A percentile compares a stretch with the other conserved stretches of the same genome.
phyloP scores from a whole-genome alignment of 75 land plant species.

The Adiantum capillusveneris region DNA sequence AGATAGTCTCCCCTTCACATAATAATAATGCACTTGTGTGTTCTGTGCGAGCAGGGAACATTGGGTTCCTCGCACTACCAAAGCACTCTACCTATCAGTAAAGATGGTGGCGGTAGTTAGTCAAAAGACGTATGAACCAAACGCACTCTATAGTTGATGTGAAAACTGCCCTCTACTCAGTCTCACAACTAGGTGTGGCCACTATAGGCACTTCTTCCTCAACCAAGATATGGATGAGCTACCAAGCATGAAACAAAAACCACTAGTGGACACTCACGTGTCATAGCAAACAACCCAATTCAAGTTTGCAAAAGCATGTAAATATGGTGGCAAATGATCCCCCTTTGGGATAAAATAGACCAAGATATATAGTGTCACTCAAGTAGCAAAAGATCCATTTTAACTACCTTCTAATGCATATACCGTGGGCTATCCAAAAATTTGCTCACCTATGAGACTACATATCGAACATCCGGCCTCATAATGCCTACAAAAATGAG shows the following conservation, averaged over 20 bases:
- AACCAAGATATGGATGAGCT: constrained; percentile 3
- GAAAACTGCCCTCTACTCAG: background rate
- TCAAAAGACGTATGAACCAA: background rate
- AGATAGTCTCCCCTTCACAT: background rate
- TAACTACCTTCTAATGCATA: background rate
- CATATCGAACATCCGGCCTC: too few relatives aligned
- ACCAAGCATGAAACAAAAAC: constrained; percentile 1
- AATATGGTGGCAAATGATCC: background rate
- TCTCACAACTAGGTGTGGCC: background rate
- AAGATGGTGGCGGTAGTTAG: constrained; percentile 4
- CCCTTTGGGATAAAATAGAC: background rate
- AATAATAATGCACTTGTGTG: constrained; percentile 4
- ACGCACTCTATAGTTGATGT: background rate
- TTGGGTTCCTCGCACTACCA: background rate
- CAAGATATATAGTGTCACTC: background rate
- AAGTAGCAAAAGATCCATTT: constrained; percentile 1
- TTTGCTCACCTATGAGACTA: too few relatives aligned
- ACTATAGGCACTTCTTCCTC: background rate
- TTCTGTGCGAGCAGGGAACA: background rate
- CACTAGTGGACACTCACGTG: background rate
- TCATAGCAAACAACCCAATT: background rate
- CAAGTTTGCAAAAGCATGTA: background rate
- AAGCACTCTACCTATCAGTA: background rate
- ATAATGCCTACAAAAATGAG: too few relatives aligned
- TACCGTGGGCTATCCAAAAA: too few relatives aligned